A percentile compares a stretch with the other conserved stretches of the same genome.
Evolutionary conservation across 108 stramenopile species (phyloP).

Genomic region (Poteriospumella lacustris): DNA sequence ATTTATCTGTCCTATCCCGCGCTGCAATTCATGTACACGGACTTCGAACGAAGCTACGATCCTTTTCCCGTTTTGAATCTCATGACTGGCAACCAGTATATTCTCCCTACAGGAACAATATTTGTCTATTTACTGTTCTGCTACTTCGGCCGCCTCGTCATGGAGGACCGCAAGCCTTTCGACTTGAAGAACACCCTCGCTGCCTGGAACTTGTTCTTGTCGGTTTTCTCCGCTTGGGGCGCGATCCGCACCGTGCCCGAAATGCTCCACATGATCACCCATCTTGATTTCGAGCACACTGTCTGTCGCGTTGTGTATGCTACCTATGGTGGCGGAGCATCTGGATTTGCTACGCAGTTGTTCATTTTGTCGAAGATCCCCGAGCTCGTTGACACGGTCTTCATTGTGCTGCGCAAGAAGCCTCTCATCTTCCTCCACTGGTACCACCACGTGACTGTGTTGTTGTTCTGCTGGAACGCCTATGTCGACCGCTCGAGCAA

Average conservation of each 20-base stretch:
- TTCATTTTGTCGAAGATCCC: slow-evolving; percentile 83
- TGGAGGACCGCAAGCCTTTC: slow-evolving; percentile 31
- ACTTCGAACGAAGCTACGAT: too few species aligned
- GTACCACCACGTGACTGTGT: slow-evolving; percentile 96
- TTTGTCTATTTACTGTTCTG: slow-evolving; percentile 32
- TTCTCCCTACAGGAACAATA: too few species aligned
- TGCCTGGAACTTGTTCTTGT: slow-evolving; percentile 76
- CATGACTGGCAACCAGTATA: too few species aligned
- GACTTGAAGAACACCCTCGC: slow-evolving; percentile 36
- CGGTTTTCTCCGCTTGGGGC: slow-evolving; percentile 76
- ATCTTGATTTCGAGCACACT: slow-evolving; percentile 8
- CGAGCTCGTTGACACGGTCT: slow-evolving; percentile 91
- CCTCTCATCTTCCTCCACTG: slow-evolving; percentile 91
- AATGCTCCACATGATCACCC: slow-evolving; percentile 66
- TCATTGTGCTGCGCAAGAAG: slow-evolving; percentile 93
- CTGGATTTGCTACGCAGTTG: slow-evolving; percentile 81
- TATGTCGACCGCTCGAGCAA: slow-evolving; percentile 75
- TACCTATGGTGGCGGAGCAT: slow-evolving; percentile 68
- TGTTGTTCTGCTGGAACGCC: slow-evolving; percentile 92
- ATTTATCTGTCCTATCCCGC: too few species aligned
- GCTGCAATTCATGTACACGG: too few species aligned
- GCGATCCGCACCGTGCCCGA: slow-evolving; percentile 77
- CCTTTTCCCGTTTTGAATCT: too few species aligned
- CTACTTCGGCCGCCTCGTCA: slow-evolving; percentile 36
- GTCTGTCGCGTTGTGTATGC: slow-evolving; percentile 66